Conservation (phyloP, 371 early-diverging fungal species). For the Apophysomyces trapeziformis region DNA sequence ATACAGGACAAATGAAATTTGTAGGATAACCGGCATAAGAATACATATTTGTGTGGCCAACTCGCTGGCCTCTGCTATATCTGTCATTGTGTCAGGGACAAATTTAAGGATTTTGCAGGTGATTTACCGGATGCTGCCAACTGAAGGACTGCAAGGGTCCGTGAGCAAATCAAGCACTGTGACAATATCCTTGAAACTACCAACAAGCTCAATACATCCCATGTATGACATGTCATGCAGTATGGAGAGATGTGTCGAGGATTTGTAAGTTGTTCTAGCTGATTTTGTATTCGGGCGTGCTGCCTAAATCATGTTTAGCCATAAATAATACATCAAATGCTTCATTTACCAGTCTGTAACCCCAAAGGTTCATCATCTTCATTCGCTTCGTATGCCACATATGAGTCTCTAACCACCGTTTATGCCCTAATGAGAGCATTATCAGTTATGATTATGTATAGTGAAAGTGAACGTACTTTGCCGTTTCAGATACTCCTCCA, state of each 20-base stretch:
- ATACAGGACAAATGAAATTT: conserved; percentile 63
- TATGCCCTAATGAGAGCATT: conserved; percentile 25
- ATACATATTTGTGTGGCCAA: conserved; percentile 62
- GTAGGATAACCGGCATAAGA: conserved; percentile 58
- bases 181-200: conserved; percentile 52
- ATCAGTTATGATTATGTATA: neutral
- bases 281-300: conserved; percentile 87
- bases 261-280: conserved; percentile 73
- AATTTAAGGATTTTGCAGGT: neutral
- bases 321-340: neutral
- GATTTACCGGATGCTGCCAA: conserved; percentile 64
- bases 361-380: conserved; percentile 93
- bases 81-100: conserved; percentile 28
- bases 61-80: conserved; percentile 62
- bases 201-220: conserved; percentile 72
- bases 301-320: conserved; percentile 47
- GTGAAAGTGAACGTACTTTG: conserved; percentile 17
- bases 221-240: conserved; percentile 86
- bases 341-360: conserved; percentile 67
- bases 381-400: conserved; percentile 97
- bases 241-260: conserved; percentile 74
- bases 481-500: conserved; percentile 25
- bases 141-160: conserved; percentile 65
- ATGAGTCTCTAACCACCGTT: conserved; percentile 96
- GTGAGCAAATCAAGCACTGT: conserved; percentile 55